Base-by-base conservation (phyloP, 169 alveolate species). In the Eimeria zaria region DNA sequence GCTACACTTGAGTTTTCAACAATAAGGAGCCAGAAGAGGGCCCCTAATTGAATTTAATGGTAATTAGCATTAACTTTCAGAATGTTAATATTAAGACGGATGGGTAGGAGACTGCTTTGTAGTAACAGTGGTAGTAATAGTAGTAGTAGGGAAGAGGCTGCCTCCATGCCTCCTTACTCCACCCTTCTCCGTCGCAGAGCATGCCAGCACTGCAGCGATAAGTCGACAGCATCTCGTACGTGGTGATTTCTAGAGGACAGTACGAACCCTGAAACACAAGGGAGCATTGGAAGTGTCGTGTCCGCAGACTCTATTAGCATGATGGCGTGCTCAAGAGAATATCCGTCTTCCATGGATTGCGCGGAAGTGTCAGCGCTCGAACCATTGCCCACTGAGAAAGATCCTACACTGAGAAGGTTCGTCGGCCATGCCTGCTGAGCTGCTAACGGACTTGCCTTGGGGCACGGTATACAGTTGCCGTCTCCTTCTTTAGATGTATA, bases 171-270 rank as follows among this genome's bases (percentile, higher is more conserved):
- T 33, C 48, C 90, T 81, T 81, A 81, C 90, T 16, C 90, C 90
- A 81, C 62, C 90, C 90, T 51, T 81, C 90, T 36, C 14, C 74
- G 64, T 46, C 51, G 62, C 90, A 81, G 39, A 81, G 27, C 90
- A 81, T 81, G 18, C 90, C 90, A 30, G 90, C 90, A n/a, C 90
- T 48, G 90, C 90, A 81, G 30, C 90, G 90, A 30, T 48, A 81
- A 12, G 2, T 48, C 73, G 55, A 30, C 41, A 81, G 51, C 90
- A 81, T 81, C 24, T 81, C 90, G 73, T 81, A 81, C n/a, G 90
- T 81, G 16, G 90, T 81, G 64, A 81, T 73, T 1, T 81, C 90
- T 33, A 81, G 64, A 5, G 90, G 90, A 33, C 90, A 81, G n/a
- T 81, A 81, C 14, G 90, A 81, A 53, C 90, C 90, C 90, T 81